A percentile compares a stretch with the other conserved stretches of the same genome.
These are phyloP conservation scores for Gossypium herbaceum DNA, from an alignment of 345 rosid species.

Conservation along the genomic window DNA sequence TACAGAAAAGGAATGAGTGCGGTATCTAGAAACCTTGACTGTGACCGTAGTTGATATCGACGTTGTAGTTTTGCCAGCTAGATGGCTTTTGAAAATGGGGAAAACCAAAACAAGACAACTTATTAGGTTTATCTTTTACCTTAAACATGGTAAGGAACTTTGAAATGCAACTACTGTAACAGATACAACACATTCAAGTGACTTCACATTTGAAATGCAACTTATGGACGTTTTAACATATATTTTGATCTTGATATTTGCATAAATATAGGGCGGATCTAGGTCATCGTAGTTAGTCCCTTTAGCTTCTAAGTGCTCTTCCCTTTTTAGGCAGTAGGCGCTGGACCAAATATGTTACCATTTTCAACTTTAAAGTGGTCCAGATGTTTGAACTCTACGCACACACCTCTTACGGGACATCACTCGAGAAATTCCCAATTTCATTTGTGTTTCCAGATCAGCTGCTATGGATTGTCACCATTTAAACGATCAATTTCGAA, in stretches of 20 bases:
- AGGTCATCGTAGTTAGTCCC: constrained; percentile 3
- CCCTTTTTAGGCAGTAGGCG: not conserved
- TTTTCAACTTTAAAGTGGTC: constrained; percentile 16
- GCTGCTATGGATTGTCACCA: constrained; percentile 7
- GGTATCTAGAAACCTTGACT: not conserved
- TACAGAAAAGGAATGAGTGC: not conserved
- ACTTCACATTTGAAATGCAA: not conserved
- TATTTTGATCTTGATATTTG: not conserved
- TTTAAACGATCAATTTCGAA: not conserved
- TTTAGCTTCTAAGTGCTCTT: not conserved
- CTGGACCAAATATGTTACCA: not conserved
- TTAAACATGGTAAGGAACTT: not conserved
- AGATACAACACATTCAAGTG: not conserved
- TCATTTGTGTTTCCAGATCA: constrained; percentile 1
- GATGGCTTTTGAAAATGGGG: not conserved
- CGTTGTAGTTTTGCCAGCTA: not conserved
- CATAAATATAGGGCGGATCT: not conserved
- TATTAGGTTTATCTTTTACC: not conserved
- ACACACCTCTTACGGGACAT: constrained; percentile 4
- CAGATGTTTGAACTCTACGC: constrained; percentile 7
- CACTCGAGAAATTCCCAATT: not conserved
- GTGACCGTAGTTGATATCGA: not conserved
- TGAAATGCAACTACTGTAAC: not conserved
- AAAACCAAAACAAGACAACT: not conserved
- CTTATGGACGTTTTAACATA: not conserved